Evolutionary conservation across 768 basidiomycete genomes (phyloP).

Genomic region (Stropharia rugosoannulata): DNA sequence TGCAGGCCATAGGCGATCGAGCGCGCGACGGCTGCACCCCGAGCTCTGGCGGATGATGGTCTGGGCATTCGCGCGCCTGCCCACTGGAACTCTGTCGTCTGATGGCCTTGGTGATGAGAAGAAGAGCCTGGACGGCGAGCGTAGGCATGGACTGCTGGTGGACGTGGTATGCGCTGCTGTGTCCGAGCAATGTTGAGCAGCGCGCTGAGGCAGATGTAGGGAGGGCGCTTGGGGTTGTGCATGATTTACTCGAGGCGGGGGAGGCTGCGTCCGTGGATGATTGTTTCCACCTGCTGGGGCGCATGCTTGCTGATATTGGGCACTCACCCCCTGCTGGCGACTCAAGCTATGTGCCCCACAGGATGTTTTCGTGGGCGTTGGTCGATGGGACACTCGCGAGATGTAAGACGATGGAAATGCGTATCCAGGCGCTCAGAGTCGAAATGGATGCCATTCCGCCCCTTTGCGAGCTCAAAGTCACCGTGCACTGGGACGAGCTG

Average conservation of each 20-base stretch:
- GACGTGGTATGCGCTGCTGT: slow-evolving; percentile 42
- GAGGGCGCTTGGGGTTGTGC: slow-evolving; percentile 14
- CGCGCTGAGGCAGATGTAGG: slow-evolving; percentile 11
- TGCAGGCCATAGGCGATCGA: slow-evolving; percentile 1
- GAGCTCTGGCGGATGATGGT: slow-evolving; percentile 52
- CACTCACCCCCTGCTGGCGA: neutral
- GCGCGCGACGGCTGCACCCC: slow-evolving; percentile 8
- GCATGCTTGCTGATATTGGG: slow-evolving; percentile 3
- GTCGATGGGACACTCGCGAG: neutral
- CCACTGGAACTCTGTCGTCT: slow-evolving; percentile 3
- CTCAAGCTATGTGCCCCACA: neutral
- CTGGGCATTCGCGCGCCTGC: slow-evolving; percentile 52
- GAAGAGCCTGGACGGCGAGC: slow-evolving; percentile 31
- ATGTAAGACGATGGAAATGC: neutral
- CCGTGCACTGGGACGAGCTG: slow-evolving; percentile 23
- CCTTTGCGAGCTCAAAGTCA: slow-evolving; percentile 23
- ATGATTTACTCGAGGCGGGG: neutral
- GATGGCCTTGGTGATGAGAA: neutral
- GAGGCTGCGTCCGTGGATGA: neutral
- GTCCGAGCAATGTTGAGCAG: neutral
- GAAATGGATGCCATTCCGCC: slow-evolving; percentile 12
- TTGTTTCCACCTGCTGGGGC: neutral
- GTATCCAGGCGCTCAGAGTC: neutral
- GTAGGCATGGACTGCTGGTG: slow-evolving; percentile 42
- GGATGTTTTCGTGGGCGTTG: neutral